A percentile compares a stretch with the other conserved stretches of the same genome.
Evolutionary conservation across 495 filamentous ascomycete species (phyloP).

Genomic region (Aspergillus nidulans): DNA sequence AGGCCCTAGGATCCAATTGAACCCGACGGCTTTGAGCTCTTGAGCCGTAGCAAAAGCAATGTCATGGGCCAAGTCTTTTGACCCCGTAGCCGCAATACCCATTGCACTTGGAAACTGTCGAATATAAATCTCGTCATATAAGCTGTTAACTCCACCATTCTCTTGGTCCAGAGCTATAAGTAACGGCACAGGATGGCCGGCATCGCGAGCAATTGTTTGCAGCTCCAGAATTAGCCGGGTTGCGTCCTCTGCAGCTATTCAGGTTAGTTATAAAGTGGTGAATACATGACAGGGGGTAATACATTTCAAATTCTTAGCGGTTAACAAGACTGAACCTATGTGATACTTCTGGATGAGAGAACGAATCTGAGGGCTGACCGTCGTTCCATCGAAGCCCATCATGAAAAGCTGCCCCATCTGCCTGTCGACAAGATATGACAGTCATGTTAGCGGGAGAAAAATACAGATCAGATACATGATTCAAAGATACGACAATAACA

Average conservation of each 20-base stretch:
- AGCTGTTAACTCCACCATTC: conserved; percentile 91
- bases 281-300: conserved; percentile 15
- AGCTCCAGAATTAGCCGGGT: conserved; percentile 77
- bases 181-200: conserved; percentile 78
- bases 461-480: conserved; percentile 9
- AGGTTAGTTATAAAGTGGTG: conserved; percentile 16
- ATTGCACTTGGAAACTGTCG: conserved; percentile 89
- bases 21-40: conserved; percentile 78
- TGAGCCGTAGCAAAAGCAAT: conserved; percentile 83
- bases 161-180: conserved; percentile 86
- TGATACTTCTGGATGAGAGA: conserved; percentile 81
- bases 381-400: conserved; percentile 92
- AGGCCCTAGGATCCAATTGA: conserved; percentile 88
- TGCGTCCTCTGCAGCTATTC: conserved; percentile 74
- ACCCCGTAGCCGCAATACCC: conserved; percentile 83
- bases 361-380: conserved; percentile 79
- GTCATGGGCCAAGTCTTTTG: conserved; percentile 69
- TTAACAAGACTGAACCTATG: conserved; percentile 75
- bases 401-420: conserved; percentile 87
- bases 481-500: too few relatives aligned
- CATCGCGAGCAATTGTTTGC: conserved; percentile 80
- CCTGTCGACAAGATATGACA: conserved; percentile 29
- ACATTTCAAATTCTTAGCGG: conserved; percentile 92
- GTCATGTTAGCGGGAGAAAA: conserved; percentile 36
- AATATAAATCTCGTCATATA: conserved; percentile 88